Conservation (phyloP, 495 filamentous ascomycete species). For the Trichoderma erinaceum region DNA sequence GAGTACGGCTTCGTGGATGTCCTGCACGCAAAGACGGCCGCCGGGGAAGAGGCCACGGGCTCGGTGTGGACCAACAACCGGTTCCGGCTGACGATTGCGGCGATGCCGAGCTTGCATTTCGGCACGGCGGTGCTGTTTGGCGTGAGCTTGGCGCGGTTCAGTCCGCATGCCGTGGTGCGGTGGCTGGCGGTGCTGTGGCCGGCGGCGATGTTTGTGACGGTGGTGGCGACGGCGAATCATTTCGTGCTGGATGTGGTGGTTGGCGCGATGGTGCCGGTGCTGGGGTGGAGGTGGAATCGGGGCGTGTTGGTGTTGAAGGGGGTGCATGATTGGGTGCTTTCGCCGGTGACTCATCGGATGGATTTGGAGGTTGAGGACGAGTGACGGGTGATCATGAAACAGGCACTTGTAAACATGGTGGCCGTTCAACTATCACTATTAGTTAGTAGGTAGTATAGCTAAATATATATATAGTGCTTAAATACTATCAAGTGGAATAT, state of each 20-base stretch:
- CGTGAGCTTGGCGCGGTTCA: not conserved
- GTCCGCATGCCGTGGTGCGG: not conserved
- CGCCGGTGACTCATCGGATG: not conserved
- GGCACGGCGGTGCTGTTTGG: not conserved
- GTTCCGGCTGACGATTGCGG: constrained; percentile 7
- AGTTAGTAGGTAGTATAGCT: too few relatives aligned
- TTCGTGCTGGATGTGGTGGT: not conserved
- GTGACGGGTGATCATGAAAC: too few relatives aligned
- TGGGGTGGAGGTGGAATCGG: constrained; percentile 3
- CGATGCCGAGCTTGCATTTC: constrained; percentile 8
- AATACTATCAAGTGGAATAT: not conserved
- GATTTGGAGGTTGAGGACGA: not conserved
- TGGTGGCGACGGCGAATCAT: constrained; percentile 2
- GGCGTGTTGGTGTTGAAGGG: not conserved
- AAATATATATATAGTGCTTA: too few relatives aligned
- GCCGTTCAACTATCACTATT: too few relatives aligned
- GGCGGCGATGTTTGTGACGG: not conserved
- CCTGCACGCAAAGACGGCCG: not conserved
- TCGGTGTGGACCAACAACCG: constrained; percentile 1
- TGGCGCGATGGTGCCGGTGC: not conserved
- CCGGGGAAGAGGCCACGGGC: not conserved
- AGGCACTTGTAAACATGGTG: too few relatives aligned
- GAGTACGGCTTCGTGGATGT: constrained; percentile 6
- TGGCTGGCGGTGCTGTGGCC: not conserved
- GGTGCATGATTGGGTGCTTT: not conserved